Evolutionary conservation across 208 protist genomes (phyloP), one percentile per base, ranked within the genome.

Genomic region (Strigomonas culicis): DNA sequence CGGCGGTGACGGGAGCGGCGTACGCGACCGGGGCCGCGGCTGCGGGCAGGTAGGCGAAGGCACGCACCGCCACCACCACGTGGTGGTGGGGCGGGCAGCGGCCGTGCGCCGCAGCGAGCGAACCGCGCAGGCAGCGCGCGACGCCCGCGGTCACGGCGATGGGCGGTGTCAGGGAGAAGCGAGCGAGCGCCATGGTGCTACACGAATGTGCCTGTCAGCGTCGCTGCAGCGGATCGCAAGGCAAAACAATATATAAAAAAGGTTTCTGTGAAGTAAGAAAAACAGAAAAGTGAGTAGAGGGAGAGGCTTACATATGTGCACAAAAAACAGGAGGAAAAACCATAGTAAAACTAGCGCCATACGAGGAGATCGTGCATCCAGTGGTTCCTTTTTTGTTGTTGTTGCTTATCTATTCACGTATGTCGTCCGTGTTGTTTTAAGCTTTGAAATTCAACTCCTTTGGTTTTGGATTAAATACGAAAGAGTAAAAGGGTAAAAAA

Each of bases 271-370:
- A 47, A 47, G 41, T 21, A 47, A 47, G 41, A 47, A 47, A 47
- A 47, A 47, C 19, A 47, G 41, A 21, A 47, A 47, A 19, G 41
- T 19, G 41, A n/a, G n/a, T n/a, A n/a, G n/a, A n/a, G n/a, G n/a
- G n/a, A n/a, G n/a, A n/a, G 41, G 41, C 19, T 47, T 47, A 47
- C 19, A 47, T 47, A 47, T 13, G 53, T 21, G 41, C 13, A 47
- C 41, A 66, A 52, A 60, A 44, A 56, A 0, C 34, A 22, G 32
- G 41, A 64, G 28, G 56, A 44, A 34, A 19, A 72, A 59, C 24
- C 34, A 61, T 17, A 63, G 60, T 44, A 47, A 61, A 70, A 63
- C 31, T 36, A 63, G 27, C 41, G 43, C 44, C 52, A 41, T 4
- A 63, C 11, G 36, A 46, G 17, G 39, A 46, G 17, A 46, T n/a